A percentile compares a stretch with the other conserved stretches of the same genome.
Conservation (phyloP, 2,329 filamentous ascomycete genomes). For the Scytalidium sp. region DNA sequence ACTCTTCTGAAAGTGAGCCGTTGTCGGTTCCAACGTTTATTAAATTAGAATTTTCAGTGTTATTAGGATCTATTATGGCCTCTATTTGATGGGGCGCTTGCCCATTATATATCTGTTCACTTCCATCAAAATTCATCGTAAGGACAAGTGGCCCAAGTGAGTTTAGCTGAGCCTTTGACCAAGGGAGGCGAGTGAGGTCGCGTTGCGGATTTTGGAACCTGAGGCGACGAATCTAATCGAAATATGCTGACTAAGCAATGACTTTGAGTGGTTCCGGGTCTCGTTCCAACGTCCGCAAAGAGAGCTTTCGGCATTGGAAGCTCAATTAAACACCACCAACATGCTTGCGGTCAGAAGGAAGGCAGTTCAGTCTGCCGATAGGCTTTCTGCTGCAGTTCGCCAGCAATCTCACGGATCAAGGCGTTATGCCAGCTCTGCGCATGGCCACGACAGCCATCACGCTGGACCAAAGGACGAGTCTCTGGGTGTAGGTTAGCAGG, state of each 20-base stretch:
- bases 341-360: conserved; percentile 29
- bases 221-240: neutral
- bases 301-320: conserved; percentile 3
- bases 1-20: neutral
- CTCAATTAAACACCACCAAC: conserved; percentile 26
- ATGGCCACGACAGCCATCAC: conserved; percentile 27
- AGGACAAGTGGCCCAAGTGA: conserved; percentile 23
- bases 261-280: neutral
- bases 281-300: neutral
- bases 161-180: neutral
- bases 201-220: too few relatives aligned
- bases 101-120: neutral
- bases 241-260: neutral
- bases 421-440: conserved; percentile 20
- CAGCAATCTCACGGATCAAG: conserved; percentile 6
- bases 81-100: neutral
- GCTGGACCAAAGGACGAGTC: conserved; percentile 40
- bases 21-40: neutral
- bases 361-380: conserved; percentile 24
- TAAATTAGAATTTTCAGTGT: neutral
- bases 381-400: conserved; percentile 14
- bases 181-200: neutral
- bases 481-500: conserved; percentile 43
- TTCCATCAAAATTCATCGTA: conserved; percentile 15
- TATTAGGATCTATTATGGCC: neutral